Conservation (phyloP, 768 basidiomycete genomes). For the Astraeus odoratus region DNA sequence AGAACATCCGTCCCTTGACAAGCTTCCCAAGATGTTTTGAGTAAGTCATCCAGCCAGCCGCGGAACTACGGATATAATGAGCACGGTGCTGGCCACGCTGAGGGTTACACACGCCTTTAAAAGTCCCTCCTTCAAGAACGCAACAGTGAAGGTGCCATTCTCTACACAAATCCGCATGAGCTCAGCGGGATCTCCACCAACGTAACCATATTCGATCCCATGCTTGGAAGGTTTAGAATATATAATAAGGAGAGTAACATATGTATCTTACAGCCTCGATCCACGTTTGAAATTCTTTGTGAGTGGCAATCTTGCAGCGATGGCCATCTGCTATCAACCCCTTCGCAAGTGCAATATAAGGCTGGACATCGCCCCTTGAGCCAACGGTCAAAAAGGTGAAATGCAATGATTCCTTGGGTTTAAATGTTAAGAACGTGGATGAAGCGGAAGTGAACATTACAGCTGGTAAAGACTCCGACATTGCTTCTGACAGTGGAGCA, state of each 20-base stretch:
- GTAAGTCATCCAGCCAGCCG: constrained; percentile 94
- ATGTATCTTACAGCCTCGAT: constrained; percentile 72
- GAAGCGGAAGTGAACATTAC: constrained; percentile 96
- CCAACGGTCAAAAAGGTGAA: constrained; percentile 97
- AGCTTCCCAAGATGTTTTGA: constrained; percentile 93
- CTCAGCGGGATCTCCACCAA: constrained; percentile 97
- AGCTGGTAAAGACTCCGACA: constrained; percentile 72
- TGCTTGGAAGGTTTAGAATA: constrained; percentile 43
- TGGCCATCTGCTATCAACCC: constrained; percentile 89
- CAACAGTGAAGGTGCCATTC: constrained; percentile 95
- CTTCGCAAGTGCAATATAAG: constrained; percentile 93
- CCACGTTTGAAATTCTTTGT: constrained; percentile 93
- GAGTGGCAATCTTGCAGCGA: constrained; percentile 83
- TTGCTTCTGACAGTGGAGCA: constrained; percentile 42
- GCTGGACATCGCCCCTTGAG: constrained; percentile 95
- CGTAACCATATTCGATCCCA: constrained; percentile 91
- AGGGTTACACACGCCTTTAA: constrained; percentile 53
- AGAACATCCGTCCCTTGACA: constrained; percentile 93
- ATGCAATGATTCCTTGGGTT: constrained; percentile 74
- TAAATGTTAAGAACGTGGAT: constrained; percentile 95
- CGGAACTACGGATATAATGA: constrained; percentile 59
- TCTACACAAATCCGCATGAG: constrained; percentile 97
- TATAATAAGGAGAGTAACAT: background rate
- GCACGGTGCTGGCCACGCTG: constrained; percentile 2
- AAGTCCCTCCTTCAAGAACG: constrained; percentile 88